These are phyloP conservation scores for Colletotrichum echinochloae DNA, from an alignment of 2,329 filamentous ascomycete species.

Conservation along the genomic window DNA sequence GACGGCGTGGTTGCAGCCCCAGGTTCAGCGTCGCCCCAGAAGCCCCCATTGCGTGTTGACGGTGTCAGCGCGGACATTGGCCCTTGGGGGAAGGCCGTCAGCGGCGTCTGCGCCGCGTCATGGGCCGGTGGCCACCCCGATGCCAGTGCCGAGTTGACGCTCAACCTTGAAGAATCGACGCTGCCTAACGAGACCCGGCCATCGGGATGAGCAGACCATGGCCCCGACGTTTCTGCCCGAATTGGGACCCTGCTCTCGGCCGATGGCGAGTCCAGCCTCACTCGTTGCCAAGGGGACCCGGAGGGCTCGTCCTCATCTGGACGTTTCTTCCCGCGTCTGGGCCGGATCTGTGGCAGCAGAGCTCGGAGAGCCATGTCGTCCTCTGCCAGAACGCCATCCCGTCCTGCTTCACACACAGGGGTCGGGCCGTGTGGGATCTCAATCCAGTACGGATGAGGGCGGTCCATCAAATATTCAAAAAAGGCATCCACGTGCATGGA, in stretches of 20 bases:
- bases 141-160: slow-evolving; percentile 48
- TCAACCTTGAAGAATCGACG: slow-evolving; percentile 53
- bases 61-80: slow-evolving; percentile 77
- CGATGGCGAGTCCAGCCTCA: slow-evolving; percentile 51
- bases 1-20: slow-evolving; percentile 80
- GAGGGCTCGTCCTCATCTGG: slow-evolving; percentile 69
- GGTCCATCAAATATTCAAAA: slow-evolving; percentile 87
- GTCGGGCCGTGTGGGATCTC: slow-evolving; percentile 76
- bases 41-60: slow-evolving; percentile 59
- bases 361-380: slow-evolving; percentile 91
- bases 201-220: slow-evolving; percentile 62
- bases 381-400: slow-evolving; percentile 86
- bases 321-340: slow-evolving; percentile 71
- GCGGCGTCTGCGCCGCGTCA: slow-evolving; percentile 69
- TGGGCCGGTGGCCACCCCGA: slow-evolving; percentile 59
- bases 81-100: slow-evolving; percentile 76
- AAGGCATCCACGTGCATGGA: slow-evolving; percentile 96
- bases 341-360: slow-evolving; percentile 80
- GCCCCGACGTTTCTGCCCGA: slow-evolving; percentile 55
- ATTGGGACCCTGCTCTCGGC: neutral
- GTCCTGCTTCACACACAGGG: slow-evolving; percentile 71
- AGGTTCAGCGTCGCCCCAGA: slow-evolving; percentile 74
- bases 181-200: slow-evolving; percentile 48
- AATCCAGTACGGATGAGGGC: slow-evolving; percentile 82
- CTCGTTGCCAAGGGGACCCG: slow-evolving; percentile 68